Evolutionary conservation across 148 eudicot genomes (phyloP).

Genomic region (Fagopyrum esculentum): DNA sequence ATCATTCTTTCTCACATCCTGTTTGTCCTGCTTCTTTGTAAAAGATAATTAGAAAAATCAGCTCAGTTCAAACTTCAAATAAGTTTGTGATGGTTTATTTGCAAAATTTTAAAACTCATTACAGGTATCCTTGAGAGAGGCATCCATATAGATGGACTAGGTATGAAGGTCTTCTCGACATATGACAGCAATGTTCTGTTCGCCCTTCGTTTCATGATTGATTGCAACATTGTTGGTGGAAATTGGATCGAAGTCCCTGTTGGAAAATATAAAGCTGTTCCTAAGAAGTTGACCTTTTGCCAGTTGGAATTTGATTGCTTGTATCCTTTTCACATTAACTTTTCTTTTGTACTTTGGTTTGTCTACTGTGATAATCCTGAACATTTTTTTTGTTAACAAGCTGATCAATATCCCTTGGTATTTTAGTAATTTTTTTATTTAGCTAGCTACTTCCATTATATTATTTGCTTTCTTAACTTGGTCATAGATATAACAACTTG

Average conservation of each 20-base stretch:
- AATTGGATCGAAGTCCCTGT: constrained; percentile 92
- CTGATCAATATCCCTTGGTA: not conserved
- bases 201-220: constrained; percentile 97
- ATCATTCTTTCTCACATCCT: not conserved
- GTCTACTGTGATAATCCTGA: not conserved
- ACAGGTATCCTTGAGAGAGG: constrained; percentile 93
- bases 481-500: constrained; percentile 62
- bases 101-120: not conserved
- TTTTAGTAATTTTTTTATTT: not conserved
- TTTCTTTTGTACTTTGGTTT: constrained; percentile 2
- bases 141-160: constrained; percentile 86
- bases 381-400: not conserved
- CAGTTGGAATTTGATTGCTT: constrained; percentile 91
- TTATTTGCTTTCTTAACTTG: constrained; percentile 24
- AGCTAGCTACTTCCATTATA: not conserved
- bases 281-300: constrained; percentile 60
- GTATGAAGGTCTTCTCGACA: constrained; percentile 82
- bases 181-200: constrained; percentile 91
- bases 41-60: not conserved
- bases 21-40: not conserved
- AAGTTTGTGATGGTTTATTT: not conserved
- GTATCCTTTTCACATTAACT: constrained; percentile 51
- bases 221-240: constrained; percentile 91
- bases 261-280: constrained; percentile 59
- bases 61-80: not conserved